These are phyloP conservation scores for Stagonosporopsis chrysanthemi DNA, from an alignment of 2,329 filamentous ascomycete genomes.

Conservation along the genomic window DNA sequence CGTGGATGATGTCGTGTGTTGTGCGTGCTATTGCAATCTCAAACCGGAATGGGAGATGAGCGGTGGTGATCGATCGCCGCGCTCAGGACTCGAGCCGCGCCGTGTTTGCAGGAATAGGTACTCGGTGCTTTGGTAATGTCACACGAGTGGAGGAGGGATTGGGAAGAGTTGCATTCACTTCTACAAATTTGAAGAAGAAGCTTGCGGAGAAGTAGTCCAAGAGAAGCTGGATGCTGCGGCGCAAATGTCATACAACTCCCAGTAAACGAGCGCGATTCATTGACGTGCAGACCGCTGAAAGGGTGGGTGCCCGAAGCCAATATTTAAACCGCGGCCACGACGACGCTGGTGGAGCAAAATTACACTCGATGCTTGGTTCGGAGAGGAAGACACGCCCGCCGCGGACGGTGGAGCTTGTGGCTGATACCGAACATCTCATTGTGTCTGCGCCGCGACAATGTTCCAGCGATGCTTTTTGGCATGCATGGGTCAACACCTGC, in stretches of 20 bases:
- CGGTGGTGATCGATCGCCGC: conserved; percentile 18
- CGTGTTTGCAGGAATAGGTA: conserved; percentile 13
- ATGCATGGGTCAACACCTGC: conserved; percentile 17
- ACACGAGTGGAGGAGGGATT: conserved; percentile 1
- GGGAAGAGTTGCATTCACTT: not conserved
- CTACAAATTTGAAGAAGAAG: conserved; percentile 2
- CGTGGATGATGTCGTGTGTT: conserved; percentile 16
- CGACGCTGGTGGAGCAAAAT: conserved; percentile 5
- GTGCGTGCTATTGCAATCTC: conserved; percentile 19
- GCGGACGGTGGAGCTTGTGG: conserved; percentile 10
- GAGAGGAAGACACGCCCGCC: conserved; percentile 5
- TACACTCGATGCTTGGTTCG: conserved; percentile 2
- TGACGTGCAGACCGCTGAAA: conserved; percentile 21
- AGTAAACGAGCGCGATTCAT: conserved; percentile 16
- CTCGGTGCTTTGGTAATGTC: conserved; percentile 11
- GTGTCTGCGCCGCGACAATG: conserved; percentile 11
- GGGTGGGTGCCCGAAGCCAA: conserved; percentile 19
- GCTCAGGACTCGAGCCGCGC: conserved; percentile 19
- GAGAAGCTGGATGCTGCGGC: conserved; percentile 6
- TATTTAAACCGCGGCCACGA: conserved; percentile 14
- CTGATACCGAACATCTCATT: conserved; percentile 8
- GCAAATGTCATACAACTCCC: conserved; percentile 14
- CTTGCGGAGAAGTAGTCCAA: conserved; percentile 2
- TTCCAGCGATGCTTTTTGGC: conserved; percentile 16
- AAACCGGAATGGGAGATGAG: conserved; percentile 21